Base-by-base conservation (phyloP, 805 yeast species). In the Nakazawaea wickerhamii region DNA sequence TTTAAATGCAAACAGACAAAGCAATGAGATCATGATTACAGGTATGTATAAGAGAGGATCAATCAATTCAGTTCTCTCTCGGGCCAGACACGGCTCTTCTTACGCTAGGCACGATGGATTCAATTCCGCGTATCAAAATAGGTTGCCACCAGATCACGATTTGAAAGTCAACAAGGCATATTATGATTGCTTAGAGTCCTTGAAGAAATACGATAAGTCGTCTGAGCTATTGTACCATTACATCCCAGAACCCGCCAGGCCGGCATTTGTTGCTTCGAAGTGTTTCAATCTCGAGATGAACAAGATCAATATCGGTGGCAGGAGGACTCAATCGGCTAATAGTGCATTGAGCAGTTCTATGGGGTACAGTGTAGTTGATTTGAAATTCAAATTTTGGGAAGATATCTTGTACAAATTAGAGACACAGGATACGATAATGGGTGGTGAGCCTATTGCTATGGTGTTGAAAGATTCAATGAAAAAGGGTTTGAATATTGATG, bases 331-430 rank as follows among this genome's bases (percentile, higher is more conserved):
- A 35, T 19, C 47, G 3, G 54, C 65, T 9, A 57, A 63, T 11
- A 54, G 51, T 30, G 70, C 72, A 2, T 64, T 44, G 36, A 50
- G 36, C 55, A 60, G 46, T 45, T 55, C 43, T 4, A 50, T 52
- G 44, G 63, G 48, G 37, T 50, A 32, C 45, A 68, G 35, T 27
- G 68, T 56, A 68, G 72, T 27, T 37, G 72, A 71, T 58, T 44
- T 84, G 55, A 79, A 84, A 52, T 76, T 84, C 56, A 78, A 79
- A 50, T 84, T 82, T 58, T 87, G 95, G 95, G 70, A 77, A 47
- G 84, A 82, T 39, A 66, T 74, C 45, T 45, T 86, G 5, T 66
- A 69, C 30, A 68, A 67, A 45, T 65, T 78, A 6, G 70, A 71
- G 48, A 53, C 62, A 10, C 50, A 44, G 4, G 23, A 22, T 1